Base-by-base conservation (phyloP, 2,329 filamentous ascomycete species). In the Penicillium sp. region DNA sequence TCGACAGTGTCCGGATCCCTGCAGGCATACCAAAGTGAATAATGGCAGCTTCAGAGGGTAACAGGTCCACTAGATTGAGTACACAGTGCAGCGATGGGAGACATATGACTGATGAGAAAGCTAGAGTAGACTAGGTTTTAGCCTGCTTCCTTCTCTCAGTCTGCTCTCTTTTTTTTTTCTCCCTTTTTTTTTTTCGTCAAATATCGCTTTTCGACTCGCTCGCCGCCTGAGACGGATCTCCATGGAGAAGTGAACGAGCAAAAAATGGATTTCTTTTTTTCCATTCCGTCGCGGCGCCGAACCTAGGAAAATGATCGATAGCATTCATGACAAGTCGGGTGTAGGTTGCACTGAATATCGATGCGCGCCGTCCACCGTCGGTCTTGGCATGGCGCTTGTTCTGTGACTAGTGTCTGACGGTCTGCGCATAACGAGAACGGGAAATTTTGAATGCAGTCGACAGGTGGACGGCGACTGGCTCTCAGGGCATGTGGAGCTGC, bases 351-450 rank as follows among this genome's bases (percentile, higher is more conserved):
- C 46, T 45, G 50, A 49, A 41, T 47, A 47, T 53, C 44, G 42
- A 57, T 51, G 52, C 57, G 55, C 38, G 43, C 51, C 49, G 53
- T 54, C 50, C 57, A 54, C 53, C 48, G 57, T 54, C 51, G 26
- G 29, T 49, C 65, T 66, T 66, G 61, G 65, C 64, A 51, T 54
- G 57, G 63, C 61, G 62, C 61, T 63, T 66, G 56, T 56, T 53
- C 38, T 43, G 39, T 35, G 54, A 58, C 58, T 56, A 54, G 38
- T 54, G 45, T 37, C 48, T 46, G 50, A 54, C 35, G 52, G 43
- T 37, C 48, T 46, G 50, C 27, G 29, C 34, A 49, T 43, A 43
- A 52, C 45, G 27, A 26, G 40, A 13, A 42, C 29, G 35, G 33
- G 13, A 32, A 32, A 27, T 24, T 5, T 18, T 43, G 42, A 29